These are phyloP conservation scores for Candida ortonii DNA, from an alignment of 805 yeast genomes.

Conservation along the genomic window DNA sequence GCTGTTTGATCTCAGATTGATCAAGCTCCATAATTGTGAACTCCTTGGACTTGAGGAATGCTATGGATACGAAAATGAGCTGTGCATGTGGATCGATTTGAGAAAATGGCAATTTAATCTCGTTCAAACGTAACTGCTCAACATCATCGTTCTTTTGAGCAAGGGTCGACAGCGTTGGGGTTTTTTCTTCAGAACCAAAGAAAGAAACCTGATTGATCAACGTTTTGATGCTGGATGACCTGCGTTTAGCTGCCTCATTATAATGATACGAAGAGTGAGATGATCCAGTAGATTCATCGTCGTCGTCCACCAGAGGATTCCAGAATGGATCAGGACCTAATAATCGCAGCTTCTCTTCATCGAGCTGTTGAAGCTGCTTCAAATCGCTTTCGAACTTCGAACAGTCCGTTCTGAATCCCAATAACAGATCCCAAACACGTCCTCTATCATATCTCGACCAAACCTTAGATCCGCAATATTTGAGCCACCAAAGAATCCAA, in stretches of 20 bases:
- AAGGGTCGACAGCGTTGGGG: slow-evolving; percentile 29
- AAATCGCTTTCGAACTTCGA: slow-evolving; percentile 25
- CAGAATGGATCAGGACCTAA: slow-evolving; percentile 65
- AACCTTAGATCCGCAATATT: slow-evolving; percentile 83
- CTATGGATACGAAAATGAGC: slow-evolving; percentile 69
- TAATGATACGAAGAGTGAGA: slow-evolving; percentile 5
- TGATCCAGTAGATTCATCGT: slow-evolving; percentile 3
- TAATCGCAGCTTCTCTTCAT: slow-evolving; percentile 22
- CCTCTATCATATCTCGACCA: slow-evolving; percentile 82
- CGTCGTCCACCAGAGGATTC: slow-evolving; percentile 40
- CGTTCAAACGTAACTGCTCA: slow-evolving; percentile 21
- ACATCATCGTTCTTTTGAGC: slow-evolving; percentile 16
- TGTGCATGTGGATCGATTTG: slow-evolving; percentile 72
- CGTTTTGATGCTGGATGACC: slow-evolving; percentile 33
- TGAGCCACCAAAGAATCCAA: slow-evolving; percentile 95
- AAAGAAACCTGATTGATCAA: slow-evolving; percentile 24
- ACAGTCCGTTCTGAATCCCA: slow-evolving; percentile 66
- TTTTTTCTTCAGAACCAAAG: slow-evolving; percentile 23
- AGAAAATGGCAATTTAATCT: slow-evolving; percentile 47
- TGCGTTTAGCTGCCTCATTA: slow-evolving; percentile 14
- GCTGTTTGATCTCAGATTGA: slow-evolving; percentile 83
- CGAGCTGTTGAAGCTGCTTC: slow-evolving; percentile 19
- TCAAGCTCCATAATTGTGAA: slow-evolving; percentile 80
- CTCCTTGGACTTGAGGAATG: slow-evolving; percentile 78
- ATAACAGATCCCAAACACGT: slow-evolving; percentile 80